Base-by-base conservation (phyloP, 345 rosid species). In the Adansonia digitata region DNA sequence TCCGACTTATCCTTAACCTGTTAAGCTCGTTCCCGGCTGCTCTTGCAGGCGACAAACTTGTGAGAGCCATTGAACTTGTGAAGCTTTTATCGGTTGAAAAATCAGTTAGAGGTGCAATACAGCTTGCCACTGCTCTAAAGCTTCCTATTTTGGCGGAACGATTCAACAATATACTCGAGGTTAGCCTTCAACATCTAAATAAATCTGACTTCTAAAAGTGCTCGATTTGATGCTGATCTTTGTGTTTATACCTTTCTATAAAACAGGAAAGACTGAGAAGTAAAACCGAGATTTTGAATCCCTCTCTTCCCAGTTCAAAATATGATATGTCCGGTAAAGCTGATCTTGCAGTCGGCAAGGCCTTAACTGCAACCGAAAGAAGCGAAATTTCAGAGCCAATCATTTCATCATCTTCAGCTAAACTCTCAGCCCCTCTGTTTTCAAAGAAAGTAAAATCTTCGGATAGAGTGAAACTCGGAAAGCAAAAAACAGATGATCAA, bases 91-190 rank as follows among this genome's bases (percentile, higher is more conserved):
- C 92, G 24, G 74, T 88, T 22, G 97, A 91, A 60, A 93, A 93
- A 83, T 91, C 94, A 31, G 84, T 95, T 80, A 89, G 82, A 84
- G 99, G 93, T 59, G 97, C 99, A 29, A 90, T 93, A 79, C 91
- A 90, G 85, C 90, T 95, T 37, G 98, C 88, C 20, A 91, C 97
- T 46, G 88, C 90, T 73, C 84, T 95, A 81, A 93, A 93, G 88
- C 96, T 93, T 77, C 99, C 98, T 7, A 89, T 85, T 83, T 82
- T 95, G 77, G 99, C 97, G 1, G 98, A 91, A 75, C 86, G 91
- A 31, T 93, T 95, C 85, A 84, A 93, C 80, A 79, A 71, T 79
- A 88, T 95, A 77, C 82, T 91, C 72, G 99, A 95, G 92, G 98
- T 90, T 71, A 77, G 75, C 66, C 43, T 71, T 43, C 51, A 7